These are phyloP conservation scores for Debaryomyces maramus DNA, from an alignment of 805 yeast species.

Conservation along the genomic window DNA sequence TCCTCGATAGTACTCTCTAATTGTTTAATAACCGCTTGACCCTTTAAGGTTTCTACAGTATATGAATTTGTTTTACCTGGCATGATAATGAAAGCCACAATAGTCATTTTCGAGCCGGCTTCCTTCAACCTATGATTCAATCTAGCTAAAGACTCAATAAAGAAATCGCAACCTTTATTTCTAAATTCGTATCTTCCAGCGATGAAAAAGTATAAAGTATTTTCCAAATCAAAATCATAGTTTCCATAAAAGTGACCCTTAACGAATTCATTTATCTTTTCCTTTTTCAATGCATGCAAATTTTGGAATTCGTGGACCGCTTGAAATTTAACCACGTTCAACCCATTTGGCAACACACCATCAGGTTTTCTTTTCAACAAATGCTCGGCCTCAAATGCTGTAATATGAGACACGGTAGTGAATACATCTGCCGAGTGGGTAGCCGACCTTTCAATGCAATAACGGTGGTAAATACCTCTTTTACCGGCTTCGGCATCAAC, in stretches of 20 bases:
- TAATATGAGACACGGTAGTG: constrained; percentile 95
- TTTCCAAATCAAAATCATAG: constrained; percentile 89
- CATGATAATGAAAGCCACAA: constrained; percentile 97
- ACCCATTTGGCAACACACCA: constrained; percentile 95
- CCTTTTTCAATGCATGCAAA: constrained; percentile 88
- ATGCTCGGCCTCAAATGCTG: constrained; percentile 95
- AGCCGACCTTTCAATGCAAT: constrained; percentile 95
- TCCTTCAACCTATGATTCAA: constrained; percentile 84
- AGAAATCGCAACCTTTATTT: constrained; percentile 95
- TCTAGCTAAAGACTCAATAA: constrained; percentile 88
- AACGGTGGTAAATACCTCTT: constrained; percentile 94
- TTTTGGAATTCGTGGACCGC: constrained; percentile 99
- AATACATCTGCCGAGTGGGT: constrained; percentile 95
- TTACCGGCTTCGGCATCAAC: constrained; percentile 98
- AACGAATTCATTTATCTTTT: constrained; percentile 88
- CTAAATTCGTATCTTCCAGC: constrained; percentile 97
- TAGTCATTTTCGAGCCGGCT: constrained; percentile 81
- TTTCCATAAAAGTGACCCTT: constrained; percentile 98
- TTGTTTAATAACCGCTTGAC: constrained; percentile 94
- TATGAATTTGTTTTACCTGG: constrained; percentile 94
- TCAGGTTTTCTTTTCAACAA: constrained; percentile 93
- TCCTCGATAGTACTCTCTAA: constrained; percentile 86
- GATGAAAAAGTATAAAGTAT: constrained; percentile 91
- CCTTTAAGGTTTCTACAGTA: constrained; percentile 92
- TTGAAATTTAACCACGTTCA: constrained; percentile 92